Evolutionary conservation across 2,329 filamentous ascomycete species (phyloP), one percentile per base, ranked within the genome.

Genomic region (Harringtonia aguacate): DNA sequence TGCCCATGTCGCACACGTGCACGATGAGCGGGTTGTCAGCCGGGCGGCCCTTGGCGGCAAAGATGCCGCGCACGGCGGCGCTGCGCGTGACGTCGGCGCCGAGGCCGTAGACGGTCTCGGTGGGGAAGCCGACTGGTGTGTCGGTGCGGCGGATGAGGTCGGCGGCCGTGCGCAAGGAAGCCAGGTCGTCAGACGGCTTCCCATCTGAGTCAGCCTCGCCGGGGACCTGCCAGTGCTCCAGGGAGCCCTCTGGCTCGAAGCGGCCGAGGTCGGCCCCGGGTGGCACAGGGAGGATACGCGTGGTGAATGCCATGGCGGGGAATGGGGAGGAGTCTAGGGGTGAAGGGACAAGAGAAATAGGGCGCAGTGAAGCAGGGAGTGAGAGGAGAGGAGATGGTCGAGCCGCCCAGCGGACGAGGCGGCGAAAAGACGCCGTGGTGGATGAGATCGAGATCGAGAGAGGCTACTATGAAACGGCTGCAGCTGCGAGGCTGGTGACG

Each of bases 11-110:
- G 55, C 82, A 81, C 43, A 97, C 72, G 61, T 98, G 92, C 21
- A 95, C 81, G 53, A 98, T 98, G 46, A 98, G 75, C 17, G 92
- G 92, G 60, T 98, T 98, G 59, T 98, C 92, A 8, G 84, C 84
- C 4, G 92, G 92, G 44, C 92, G 70, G 45, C 87, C 84, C 65
- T 98, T 98, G 42, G 86, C 88, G 20, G 77, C 72, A 62, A 92
- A 98, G 52, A 98, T 98, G n/a, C 88, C 89, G 56, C 75, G 79
- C 8, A 97, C 90, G 2, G 90, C 84, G 21, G 68, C 70, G 55
- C 81, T 87, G 54, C 87, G 77, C 22, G 89, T 97, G 12, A 92
- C 92, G 65, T 97, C 92, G 14, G 92, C 92, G n/a, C 88, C 92
- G 8, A 98, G 73, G 0, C 92, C 92, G 60, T 98, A 98, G 1